Conservation (phyloP, 108 stramenopile species). For the Cyclostephanos tholiformis region DNA sequence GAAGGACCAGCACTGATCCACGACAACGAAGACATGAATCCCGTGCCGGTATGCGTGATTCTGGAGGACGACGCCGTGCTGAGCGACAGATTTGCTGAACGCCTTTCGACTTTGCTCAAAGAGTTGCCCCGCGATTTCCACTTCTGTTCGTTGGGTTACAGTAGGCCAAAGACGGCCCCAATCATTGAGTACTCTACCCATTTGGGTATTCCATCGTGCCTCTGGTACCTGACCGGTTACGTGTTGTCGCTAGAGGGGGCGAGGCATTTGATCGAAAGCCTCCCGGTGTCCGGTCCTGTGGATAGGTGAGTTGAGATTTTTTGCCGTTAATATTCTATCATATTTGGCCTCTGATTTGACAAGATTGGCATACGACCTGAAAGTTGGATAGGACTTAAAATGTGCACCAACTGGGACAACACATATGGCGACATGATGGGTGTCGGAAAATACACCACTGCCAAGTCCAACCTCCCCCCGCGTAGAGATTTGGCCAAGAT, state of each 20-base stretch:
- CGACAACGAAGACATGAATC: conserved; percentile 59
- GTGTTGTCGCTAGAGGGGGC: conserved; percentile 73
- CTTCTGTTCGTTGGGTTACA: conserved; percentile 84
- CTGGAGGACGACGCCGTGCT: conserved; percentile 86
- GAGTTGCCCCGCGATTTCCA: conserved; percentile 88
- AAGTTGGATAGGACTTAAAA: conserved; percentile 78
- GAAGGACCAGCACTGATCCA: conserved; percentile 53
- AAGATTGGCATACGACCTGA: conserved; percentile 46
- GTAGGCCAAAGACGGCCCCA: conserved; percentile 79
- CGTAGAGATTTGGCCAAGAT: conserved; percentile 60
- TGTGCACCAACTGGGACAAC: conserved; percentile 82
- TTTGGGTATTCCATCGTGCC: conserved; percentile 70
- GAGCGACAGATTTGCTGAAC: conserved; percentile 79
- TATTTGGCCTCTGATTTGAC: too few species aligned
- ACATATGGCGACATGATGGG: conserved; percentile 64
- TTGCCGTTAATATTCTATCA: not conserved
- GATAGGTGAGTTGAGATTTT: not conserved
- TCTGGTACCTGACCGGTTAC: conserved; percentile 90
- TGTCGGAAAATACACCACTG: conserved; percentile 54
- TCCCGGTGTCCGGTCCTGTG: conserved; percentile 76
- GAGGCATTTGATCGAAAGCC: conserved; percentile 47
- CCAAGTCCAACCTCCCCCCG: conserved; percentile 33
- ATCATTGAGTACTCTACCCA: conserved; percentile 69
- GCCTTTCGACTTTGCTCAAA: conserved; percentile 58
- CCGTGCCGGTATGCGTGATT: conserved; percentile 74